phyloP scores from a whole-genome alignment of 1,139 yeast genomes.

The Scheffersomyces segobiensis region DNA sequence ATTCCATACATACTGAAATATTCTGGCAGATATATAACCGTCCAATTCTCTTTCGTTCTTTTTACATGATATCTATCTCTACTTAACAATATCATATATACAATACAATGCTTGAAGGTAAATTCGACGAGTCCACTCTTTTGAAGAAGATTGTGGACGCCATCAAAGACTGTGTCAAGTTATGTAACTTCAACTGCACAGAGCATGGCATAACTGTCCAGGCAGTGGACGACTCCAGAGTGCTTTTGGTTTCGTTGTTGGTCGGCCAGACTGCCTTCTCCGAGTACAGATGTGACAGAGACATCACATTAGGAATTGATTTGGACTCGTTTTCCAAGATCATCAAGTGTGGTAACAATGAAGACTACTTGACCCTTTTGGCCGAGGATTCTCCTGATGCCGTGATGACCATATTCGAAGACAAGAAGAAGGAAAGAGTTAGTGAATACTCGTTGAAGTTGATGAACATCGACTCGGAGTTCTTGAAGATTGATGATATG shows the following conservation, averaged over 20 bases:
- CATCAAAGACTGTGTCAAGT: slow-evolving; percentile 87
- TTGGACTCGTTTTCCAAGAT: slow-evolving; percentile 83
- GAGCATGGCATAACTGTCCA: slow-evolving; percentile 94
- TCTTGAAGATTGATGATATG: slow-evolving; percentile 90
- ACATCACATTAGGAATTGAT: slow-evolving; percentile 89
- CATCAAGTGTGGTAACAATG: slow-evolving; percentile 86
- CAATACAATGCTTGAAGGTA: slow-evolving; percentile 85
- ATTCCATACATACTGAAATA: neutral
- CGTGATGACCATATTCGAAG: slow-evolving; percentile 84
- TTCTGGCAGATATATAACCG: neutral
- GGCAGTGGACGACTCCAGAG: slow-evolving; percentile 98
- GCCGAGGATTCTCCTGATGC: slow-evolving; percentile 92
- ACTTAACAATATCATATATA: neutral
- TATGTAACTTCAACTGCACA: slow-evolving; percentile 95
- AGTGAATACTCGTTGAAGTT: slow-evolving; percentile 89
- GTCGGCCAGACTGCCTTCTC: slow-evolving; percentile 90
- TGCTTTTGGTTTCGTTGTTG: slow-evolving; percentile 81
- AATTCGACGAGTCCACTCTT: slow-evolving; percentile 88
- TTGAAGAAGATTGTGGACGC: slow-evolving; percentile 92
- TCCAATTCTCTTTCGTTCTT: neutral
- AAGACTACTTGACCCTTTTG: slow-evolving; percentile 82
- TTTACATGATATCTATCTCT: neutral
- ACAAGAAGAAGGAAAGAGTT: slow-evolving; percentile 83
- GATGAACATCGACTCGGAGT: slow-evolving; percentile 96
- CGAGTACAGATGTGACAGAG: slow-evolving; percentile 94